These are phyloP conservation scores for Yarrowia phangngaensis DNA, from an alignment of 805 yeast species.

Conservation along the genomic window DNA sequence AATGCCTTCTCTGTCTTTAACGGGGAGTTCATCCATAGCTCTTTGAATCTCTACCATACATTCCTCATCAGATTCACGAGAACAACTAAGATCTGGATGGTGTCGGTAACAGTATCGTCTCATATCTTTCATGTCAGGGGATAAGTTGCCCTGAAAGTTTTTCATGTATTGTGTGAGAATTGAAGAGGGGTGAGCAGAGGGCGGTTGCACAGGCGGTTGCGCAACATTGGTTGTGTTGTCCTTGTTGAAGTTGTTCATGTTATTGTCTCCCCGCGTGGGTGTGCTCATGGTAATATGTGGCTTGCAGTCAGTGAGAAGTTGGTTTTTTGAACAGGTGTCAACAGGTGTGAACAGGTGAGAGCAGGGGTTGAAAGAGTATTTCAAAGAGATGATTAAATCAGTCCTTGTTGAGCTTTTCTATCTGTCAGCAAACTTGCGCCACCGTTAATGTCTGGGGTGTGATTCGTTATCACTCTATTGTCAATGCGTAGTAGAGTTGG, in stretches of 20 bases:
- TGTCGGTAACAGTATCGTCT: conserved; percentile 76
- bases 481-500: too few species aligned
- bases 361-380: too few species aligned
- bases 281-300: conserved; percentile 16
- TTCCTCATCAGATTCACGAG: conserved; percentile 60
- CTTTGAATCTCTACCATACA: conserved; percentile 63
- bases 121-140: conserved; percentile 23
- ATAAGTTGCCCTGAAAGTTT: conserved; percentile 23
- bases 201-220: conserved; percentile 9
- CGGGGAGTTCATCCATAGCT: conserved; percentile 43
- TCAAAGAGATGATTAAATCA: too few species aligned
- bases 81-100: conserved; percentile 79
- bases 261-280: conserved; percentile 2
- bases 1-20: conserved; percentile 72
- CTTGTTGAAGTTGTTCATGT: neutral
- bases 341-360: too few species aligned
- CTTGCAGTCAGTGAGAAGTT: too few species aligned
- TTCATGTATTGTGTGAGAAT: conserved; percentile 25
- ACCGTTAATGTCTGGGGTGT: too few species aligned
- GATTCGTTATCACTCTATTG: too few species aligned
- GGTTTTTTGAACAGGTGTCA: too few species aligned
- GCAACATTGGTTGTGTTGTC: neutral
- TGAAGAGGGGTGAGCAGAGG: conserved; percentile 23
- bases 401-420: too few species aligned
- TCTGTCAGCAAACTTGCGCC: too few species aligned